Conservation (phyloP, 768 basidiomycete species). For the Daedaleopsis sinensis region DNA sequence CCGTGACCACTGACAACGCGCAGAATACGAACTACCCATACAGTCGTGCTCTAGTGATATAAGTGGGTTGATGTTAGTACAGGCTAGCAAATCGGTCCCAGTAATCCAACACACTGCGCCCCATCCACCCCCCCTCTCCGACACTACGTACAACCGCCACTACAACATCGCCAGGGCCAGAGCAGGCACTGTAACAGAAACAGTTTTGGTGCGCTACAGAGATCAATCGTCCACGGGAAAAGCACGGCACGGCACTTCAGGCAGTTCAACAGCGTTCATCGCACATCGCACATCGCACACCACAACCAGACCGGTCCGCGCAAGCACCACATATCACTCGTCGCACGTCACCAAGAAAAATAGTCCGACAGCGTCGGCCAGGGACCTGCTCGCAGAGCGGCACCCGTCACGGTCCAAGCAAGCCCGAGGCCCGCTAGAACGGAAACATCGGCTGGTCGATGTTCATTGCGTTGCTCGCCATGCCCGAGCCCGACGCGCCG, state of each 20-base stretch:
- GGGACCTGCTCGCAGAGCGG: neutral
- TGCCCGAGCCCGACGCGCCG: neutral
- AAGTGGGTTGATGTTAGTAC: constrained; percentile 13
- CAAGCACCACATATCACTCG: too few relatives aligned
- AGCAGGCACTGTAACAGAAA: neutral
- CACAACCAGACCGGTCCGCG: too few relatives aligned
- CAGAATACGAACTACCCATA: neutral
- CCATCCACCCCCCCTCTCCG: neutral
- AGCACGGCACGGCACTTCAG: too few relatives aligned
- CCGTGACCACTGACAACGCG: neutral
- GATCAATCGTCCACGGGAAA: too few relatives aligned
- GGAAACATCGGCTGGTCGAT: constrained; percentile 20
- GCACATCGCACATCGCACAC: too few relatives aligned
- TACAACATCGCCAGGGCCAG: neutral
- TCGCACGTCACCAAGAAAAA: too few relatives aligned
- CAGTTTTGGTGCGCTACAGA: neutral
- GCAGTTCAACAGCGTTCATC: too few relatives aligned
- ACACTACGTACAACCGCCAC: neutral
- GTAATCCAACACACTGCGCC: constrained; percentile 7
- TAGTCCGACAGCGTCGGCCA: too few relatives aligned
- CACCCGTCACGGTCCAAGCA: neutral
- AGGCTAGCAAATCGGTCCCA: constrained; percentile 8
- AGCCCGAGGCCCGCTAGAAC: neutral
- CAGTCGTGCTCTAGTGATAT: constrained; percentile 16
- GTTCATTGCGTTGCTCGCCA: constrained; percentile 20